A percentile compares a stretch with the other conserved stretches of the same genome.
phyloP scores from a whole-genome alignment of 129 eudicot genomes.

The Lactuca sativa region DNA sequence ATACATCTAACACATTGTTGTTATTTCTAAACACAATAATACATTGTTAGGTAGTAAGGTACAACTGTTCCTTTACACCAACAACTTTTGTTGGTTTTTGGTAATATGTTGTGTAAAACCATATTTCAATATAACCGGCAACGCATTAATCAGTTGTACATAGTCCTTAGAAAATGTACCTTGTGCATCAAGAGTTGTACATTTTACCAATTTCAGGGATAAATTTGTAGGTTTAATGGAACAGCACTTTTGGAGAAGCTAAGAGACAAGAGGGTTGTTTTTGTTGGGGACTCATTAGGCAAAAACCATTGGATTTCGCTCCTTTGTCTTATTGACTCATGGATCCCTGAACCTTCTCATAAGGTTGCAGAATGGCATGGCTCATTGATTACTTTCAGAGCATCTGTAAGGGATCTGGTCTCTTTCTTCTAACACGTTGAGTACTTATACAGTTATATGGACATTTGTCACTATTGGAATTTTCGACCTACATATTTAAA shows the following conservation, averaged over 20 bases:
- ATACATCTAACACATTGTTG: too few species aligned
- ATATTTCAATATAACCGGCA: too few species aligned
- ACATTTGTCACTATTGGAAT: neutral
- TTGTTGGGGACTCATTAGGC: constrained; percentile 72
- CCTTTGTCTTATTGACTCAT: constrained; percentile 51
- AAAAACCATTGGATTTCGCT: constrained; percentile 72
- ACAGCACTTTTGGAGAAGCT: constrained; percentile 57
- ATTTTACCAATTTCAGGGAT: neutral
- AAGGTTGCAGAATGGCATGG: constrained; percentile 45
- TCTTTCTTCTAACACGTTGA: neutral
- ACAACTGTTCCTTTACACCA: neutral
- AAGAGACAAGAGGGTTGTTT: constrained; percentile 58
- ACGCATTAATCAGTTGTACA: neutral
- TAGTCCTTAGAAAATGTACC: constrained; percentile 8
- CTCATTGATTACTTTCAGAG: constrained; percentile 55
- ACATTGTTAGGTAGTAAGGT: neutral
- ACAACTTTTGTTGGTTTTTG: too few species aligned
- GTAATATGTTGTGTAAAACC: too few species aligned
- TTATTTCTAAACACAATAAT: too few species aligned
- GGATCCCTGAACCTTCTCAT: constrained; percentile 38
- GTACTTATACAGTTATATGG: neutral
- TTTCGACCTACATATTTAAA: too few species aligned
- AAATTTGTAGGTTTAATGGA: constrained; percentile 57
- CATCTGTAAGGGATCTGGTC: constrained; percentile 40
- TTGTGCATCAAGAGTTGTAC: constrained; percentile 19